These are phyloP conservation scores for Populus hybrid DNA, from an alignment of 441 rosid genomes.

Conservation along the genomic window DNA sequence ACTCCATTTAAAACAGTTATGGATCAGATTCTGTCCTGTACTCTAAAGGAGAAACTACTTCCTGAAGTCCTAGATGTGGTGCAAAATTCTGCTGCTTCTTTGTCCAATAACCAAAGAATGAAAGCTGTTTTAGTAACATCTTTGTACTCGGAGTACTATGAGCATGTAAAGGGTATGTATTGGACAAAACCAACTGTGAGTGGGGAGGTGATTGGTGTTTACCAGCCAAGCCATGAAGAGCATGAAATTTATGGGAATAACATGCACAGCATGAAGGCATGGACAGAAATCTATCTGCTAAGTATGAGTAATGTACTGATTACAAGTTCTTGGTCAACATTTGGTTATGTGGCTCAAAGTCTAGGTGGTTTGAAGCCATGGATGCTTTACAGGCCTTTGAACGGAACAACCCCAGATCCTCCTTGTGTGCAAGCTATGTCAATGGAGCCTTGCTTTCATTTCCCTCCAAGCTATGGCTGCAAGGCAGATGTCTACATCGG, in stretches of 20 bases:
- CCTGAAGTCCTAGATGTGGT: constrained; percentile 46
- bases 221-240: constrained; percentile 33
- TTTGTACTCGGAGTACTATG: constrained; percentile 16
- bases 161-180: constrained; percentile 23
- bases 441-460: constrained; percentile 32
- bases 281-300: constrained; percentile 30
- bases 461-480: constrained; percentile 30
- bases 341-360: constrained; percentile 36
- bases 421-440: constrained; percentile 26
- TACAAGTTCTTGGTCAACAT: constrained; percentile 31
- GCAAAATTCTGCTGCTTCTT: constrained; percentile 6
- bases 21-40: constrained; percentile 68
- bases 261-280: constrained; percentile 33
- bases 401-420: constrained; percentile 24
- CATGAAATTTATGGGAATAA: constrained; percentile 16
- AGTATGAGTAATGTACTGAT: constrained; percentile 30
- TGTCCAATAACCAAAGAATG: constrained; percentile 11
- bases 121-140: constrained; percentile 28
- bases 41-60: constrained; percentile 47
- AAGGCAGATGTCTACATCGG: constrained; percentile 21
- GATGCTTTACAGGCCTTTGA: constrained; percentile 26
- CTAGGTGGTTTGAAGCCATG: constrained; percentile 25
- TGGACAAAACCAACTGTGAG: constrained; percentile 22
- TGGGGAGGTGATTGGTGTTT: constrained; percentile 22
- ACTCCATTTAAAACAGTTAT: constrained; percentile 54